Conservation (phyloP, 345 rosid species). For the Citrus maxima region DNA sequence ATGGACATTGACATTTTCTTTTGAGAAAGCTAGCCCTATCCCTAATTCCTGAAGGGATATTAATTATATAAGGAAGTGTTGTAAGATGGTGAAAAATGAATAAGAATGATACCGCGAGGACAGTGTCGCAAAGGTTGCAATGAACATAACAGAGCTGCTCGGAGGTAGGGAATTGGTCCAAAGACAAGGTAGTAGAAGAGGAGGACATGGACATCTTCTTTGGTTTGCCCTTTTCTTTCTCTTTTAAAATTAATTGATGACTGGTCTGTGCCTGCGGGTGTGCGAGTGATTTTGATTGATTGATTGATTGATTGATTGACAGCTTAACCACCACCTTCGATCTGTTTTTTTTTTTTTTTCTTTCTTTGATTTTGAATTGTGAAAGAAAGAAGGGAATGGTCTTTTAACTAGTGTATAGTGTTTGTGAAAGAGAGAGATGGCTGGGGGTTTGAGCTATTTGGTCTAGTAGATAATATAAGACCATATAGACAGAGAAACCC, state of each 20-base stretch:
- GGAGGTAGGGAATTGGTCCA: constrained; percentile 88
- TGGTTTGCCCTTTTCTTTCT: constrained; percentile 8
- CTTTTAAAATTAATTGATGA: constrained; percentile 31
- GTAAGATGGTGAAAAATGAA: neutral
- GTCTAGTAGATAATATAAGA: constrained; percentile 23
- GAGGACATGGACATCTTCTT: constrained; percentile 62
- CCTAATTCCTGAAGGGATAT: neutral
- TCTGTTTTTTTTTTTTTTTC: constrained; percentile 41
- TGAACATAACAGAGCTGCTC: constrained; percentile 98
- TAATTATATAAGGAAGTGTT: no score
- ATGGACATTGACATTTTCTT: neutral
- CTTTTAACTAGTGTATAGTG: neutral
- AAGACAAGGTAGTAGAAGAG: constrained; percentile 50
- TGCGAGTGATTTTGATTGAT: constrained; percentile 26
- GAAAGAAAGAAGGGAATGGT: constrained; percentile 20
- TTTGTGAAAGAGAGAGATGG: neutral
- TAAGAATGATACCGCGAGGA: constrained; percentile 64
- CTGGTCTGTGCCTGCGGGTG: neutral
- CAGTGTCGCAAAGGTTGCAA: constrained; percentile 89
- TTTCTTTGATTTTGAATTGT: constrained; percentile 23
- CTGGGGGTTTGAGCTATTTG: constrained; percentile 16
- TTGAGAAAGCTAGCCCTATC: neutral
- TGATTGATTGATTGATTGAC: constrained; percentile 56
- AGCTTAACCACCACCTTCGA: constrained; percentile 51
- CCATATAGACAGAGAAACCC: neutral